phyloP scores from a whole-genome alignment of 2,329 filamentous ascomycete species.

The Helotiales sp. region DNA sequence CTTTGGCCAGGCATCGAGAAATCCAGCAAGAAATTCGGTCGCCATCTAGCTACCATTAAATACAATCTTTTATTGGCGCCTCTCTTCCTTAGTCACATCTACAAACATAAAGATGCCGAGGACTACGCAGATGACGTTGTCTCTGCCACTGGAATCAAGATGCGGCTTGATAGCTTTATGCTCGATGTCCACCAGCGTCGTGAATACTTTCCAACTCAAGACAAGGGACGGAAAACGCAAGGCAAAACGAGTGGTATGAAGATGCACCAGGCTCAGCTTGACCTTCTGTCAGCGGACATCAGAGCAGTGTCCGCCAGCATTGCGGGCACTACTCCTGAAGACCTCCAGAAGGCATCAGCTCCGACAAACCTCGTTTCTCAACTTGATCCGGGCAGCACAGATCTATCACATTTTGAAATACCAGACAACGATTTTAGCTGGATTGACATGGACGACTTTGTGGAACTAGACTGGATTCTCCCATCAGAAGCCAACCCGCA shows the following conservation, averaged over 20 bases:
- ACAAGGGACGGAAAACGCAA: constrained; percentile 73
- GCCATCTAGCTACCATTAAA: constrained; percentile 97
- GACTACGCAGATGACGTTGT: constrained; percentile 77
- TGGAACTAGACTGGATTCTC: constrained; percentile 94
- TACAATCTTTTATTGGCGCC: constrained; percentile 92
- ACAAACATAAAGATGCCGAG: constrained; percentile 96
- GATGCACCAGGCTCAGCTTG: constrained; percentile 91
- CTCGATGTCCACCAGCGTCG: constrained; percentile 92
- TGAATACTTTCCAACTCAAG: constrained; percentile 84
- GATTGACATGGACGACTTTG: constrained; percentile 99
- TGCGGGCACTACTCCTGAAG: constrained; percentile 74
- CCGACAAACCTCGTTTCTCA: constrained; percentile 50
- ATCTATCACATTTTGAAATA: constrained; percentile 89
- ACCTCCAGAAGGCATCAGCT: constrained; percentile 61
- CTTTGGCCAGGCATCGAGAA: constrained; percentile 93
- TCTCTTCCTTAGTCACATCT: constrained; percentile 92
- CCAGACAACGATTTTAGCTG: constrained; percentile 93
- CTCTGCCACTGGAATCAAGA: constrained; percentile 93
- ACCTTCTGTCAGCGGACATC: constrained; percentile 88
- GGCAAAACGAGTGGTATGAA: constrained; percentile 89
- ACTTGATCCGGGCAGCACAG: constrained; percentile 57
- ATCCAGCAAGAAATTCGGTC: constrained; percentile 97
- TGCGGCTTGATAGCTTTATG: constrained; percentile 95
- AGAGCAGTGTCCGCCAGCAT: constrained; percentile 92
- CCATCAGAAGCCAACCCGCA: constrained; percentile 88